Conservation (phyloP, 2,329 filamentous ascomycete genomes). For the Exophiala viscosa region DNA sequence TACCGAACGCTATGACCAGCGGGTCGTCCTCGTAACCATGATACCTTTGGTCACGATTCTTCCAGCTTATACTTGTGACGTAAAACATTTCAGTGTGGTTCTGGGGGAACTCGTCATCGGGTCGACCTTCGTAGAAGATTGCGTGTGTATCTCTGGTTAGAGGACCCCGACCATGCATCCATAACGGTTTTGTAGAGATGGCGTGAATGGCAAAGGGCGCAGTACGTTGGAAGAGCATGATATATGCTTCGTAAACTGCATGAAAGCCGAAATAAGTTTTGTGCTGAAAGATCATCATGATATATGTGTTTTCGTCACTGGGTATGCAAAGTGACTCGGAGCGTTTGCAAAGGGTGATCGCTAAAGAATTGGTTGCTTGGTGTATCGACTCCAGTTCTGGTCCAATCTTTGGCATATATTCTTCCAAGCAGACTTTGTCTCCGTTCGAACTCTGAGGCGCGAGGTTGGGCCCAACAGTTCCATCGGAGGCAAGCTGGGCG, state of each 20-base stretch:
- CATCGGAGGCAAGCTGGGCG: constrained; percentile 44
- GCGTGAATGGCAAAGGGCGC: constrained; percentile 20
- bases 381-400: constrained; percentile 48
- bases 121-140: background rate
- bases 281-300: constrained; percentile 54
- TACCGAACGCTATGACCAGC: constrained; percentile 53
- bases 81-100: constrained; percentile 54
- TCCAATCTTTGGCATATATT: constrained; percentile 42
- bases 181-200: constrained; percentile 43
- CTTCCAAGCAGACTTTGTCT: constrained; percentile 47
- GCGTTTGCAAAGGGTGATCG: constrained; percentile 53
- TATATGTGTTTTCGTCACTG: constrained; percentile 49
- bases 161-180: constrained; percentile 47
- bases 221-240: constrained; percentile 22
- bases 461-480: constrained; percentile 48
- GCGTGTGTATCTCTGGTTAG: background rate
- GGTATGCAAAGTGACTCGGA: constrained; percentile 45
- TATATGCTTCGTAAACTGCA: constrained; percentile 25
- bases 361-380: constrained; percentile 58
- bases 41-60: constrained; percentile 44
- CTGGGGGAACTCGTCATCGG: constrained; percentile 21
- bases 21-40: constrained; percentile 56
- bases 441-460: constrained; percentile 34
- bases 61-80: constrained; percentile 57
- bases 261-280: constrained; percentile 51